These are phyloP conservation scores for Gigaspora rosea DNA, from an alignment of 192 early-diverging fungal species.

Conservation along the genomic window DNA sequence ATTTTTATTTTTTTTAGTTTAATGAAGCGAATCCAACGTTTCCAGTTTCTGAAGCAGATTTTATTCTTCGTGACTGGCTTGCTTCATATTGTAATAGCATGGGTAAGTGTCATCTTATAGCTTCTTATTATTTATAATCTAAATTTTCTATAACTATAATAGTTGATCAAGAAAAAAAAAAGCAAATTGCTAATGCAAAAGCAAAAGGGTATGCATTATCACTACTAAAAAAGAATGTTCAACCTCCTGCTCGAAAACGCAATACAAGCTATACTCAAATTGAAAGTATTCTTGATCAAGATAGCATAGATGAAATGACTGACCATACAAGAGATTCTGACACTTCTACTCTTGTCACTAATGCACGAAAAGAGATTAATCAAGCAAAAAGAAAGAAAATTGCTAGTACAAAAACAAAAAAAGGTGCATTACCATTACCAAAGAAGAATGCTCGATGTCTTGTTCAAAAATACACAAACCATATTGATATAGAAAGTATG, in stretches of 20 bases:
- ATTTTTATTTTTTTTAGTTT: background rate
- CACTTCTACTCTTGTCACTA: too few species aligned
- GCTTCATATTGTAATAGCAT: slow-evolving; percentile 1
- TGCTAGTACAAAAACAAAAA: background rate
- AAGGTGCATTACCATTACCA: background rate
- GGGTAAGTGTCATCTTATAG: background rate
- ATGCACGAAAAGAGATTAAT: background rate
- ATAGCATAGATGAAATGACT: too few species aligned
- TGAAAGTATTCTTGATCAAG: too few species aligned
- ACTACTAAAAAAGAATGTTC: slow-evolving; percentile 3
- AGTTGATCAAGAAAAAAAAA: background rate
- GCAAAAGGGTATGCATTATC: background rate
- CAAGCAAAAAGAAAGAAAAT: background rate
- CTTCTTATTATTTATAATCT: too few species aligned
- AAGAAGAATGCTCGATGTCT: background rate
- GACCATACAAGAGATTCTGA: too few species aligned
- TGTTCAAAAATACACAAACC: background rate
- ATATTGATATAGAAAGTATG: too few species aligned
- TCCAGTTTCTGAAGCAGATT: slow-evolving; percentile 3
- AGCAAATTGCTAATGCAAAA: background rate
- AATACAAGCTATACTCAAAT: too few species aligned
- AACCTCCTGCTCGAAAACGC: background rate
- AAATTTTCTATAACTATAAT: background rate
- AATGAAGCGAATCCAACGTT: background rate
- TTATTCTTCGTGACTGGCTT: background rate